phyloP scores from a whole-genome alignment of 1,284 basidiomycete genomes.

The Rhizopogon hawkerae region DNA sequence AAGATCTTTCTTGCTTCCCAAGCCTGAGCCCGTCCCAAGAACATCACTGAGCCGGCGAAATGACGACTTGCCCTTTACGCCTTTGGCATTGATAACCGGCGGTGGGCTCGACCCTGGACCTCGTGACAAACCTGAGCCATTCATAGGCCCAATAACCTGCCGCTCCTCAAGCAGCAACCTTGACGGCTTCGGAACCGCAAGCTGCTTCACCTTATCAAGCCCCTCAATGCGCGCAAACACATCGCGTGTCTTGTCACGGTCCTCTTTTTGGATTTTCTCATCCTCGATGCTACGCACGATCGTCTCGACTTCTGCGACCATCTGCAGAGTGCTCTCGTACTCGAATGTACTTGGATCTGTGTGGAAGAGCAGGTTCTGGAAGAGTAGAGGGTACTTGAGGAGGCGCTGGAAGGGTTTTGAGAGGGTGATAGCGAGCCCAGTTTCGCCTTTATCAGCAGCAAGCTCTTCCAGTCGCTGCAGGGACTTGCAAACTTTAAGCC shows the following conservation, averaged over 20 bases:
- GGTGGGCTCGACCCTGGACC: constrained; percentile 43
- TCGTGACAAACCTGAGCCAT: constrained; percentile 24
- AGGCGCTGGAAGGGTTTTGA: constrained; percentile 96
- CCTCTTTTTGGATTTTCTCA: constrained; percentile 94
- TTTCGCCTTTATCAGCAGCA: constrained; percentile 83
- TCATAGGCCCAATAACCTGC: constrained; percentile 34
- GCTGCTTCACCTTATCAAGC: constrained; percentile 77
- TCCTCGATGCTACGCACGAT: constrained; percentile 96
- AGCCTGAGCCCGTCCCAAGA: constrained; percentile 44
- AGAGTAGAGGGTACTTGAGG: constrained; percentile 93
- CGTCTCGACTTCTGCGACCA: constrained; percentile 94
- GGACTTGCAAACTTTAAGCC: constrained; percentile 64
- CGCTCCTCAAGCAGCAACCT: constrained; percentile 82
- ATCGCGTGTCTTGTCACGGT: constrained; percentile 89
- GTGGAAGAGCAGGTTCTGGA: constrained; percentile 95
- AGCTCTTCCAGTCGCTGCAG: constrained; percentile 71
- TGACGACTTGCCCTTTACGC: constrained; percentile 70
- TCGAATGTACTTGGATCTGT: constrained; percentile 96
- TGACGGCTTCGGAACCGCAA: constrained; percentile 84
- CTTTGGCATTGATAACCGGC: constrained; percentile 42
- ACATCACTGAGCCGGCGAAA: constrained; percentile 82
- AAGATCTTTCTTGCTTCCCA: constrained; percentile 75
- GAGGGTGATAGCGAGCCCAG: constrained; percentile 86
- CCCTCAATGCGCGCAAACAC: constrained; percentile 95
- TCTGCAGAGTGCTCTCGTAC: constrained; percentile 91